Percentiles rank a stretch among this genome's conserved stretches.
Conservation (phyloP, 441 rosid genomes). For the Euphorbia corollata region DNA sequence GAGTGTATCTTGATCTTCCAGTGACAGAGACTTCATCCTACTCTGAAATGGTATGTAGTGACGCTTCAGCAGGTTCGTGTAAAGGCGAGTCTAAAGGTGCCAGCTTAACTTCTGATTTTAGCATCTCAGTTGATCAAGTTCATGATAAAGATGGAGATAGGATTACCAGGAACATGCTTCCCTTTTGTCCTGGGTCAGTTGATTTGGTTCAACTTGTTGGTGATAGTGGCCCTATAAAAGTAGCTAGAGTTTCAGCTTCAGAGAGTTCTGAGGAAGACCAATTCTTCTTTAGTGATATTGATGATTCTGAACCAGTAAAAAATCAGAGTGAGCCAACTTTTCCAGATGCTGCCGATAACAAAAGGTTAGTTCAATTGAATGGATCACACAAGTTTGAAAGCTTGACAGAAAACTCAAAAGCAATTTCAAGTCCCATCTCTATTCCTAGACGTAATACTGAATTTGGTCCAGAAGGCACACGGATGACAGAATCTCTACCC, state of each 20-base stretch:
- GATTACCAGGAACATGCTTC: constrained; percentile 25
- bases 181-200: constrained; percentile 21
- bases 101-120: constrained; percentile 24
- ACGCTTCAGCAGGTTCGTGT: constrained; percentile 23
- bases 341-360: constrained; percentile 26
- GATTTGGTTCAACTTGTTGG: constrained; percentile 23
- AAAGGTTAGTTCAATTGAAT: constrained; percentile 23
- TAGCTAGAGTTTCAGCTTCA: constrained; percentile 27
- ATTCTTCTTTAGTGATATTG: constrained; percentile 66
- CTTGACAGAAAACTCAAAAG: constrained; percentile 23
- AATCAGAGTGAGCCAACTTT: constrained; percentile 21
- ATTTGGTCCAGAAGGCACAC: constrained; percentile 28
- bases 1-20: constrained; percentile 22
- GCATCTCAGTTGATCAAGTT: constrained; percentile 25
- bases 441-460: constrained; percentile 33
- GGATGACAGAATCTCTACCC: constrained; percentile 66
- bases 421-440: constrained; percentile 42
- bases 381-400: constrained; percentile 25
- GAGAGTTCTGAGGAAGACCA: constrained; percentile 69
- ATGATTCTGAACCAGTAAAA: constrained; percentile 30
- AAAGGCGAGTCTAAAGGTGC: constrained; percentile 26
- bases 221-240: constrained; percentile 25
- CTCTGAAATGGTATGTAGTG: constrained; percentile 16
- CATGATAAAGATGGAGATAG: constrained; percentile 20
- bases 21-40: constrained; percentile 19